Base-by-base conservation (phyloP, 345 rosid species). In the Pugionium cornutum region DNA sequence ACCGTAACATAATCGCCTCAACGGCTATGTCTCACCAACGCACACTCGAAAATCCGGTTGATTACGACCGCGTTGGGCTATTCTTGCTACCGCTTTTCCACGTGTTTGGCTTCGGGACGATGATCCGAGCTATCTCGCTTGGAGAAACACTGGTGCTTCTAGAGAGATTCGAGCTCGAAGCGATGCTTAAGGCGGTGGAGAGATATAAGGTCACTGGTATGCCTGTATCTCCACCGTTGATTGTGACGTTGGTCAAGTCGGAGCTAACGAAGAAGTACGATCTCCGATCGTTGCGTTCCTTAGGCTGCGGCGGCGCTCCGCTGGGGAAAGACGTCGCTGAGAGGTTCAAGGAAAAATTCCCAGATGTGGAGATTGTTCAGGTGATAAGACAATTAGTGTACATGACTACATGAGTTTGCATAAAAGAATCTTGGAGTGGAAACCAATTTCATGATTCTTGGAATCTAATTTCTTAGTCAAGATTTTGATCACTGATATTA, bases 221-320 rank as follows among this genome's bases (percentile, higher is more conserved):
- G 84, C 89, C 96, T 55, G 98, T 83, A 6, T 81, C 98, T 6
- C 98, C 96, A 31, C 96, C 97, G 45, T 68, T 89, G 45, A 66
- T 92, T 1, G 87, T 92, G 76, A 75, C 87, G 53, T 63, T 92
- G 34, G 66, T 70, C 35, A 92, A 86, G 70, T 86, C 88, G 48
- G 94, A 89, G 46, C 40, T 85, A 54, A 83, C 96, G 9, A 73
- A 56, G 1, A 84, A 79, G 77, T 87, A 83, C 31, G 88, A 89
- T 66, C 62, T 92, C 47, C 74, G 87, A 64, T 89, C 97, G 26
- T 79, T 92, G 10, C 61, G 28, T 73, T 1, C 59, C 37, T 69
- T 92, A 9, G 88, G 83, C 1, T 64, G 86, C 61, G 97, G 96
- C 7, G 98, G 96, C 1, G 97, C 98, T 4, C 91, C 98, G 8